Base-by-base conservation (phyloP, 768 basidiomycete species). In the Podaxis carcinomalis region DNA sequence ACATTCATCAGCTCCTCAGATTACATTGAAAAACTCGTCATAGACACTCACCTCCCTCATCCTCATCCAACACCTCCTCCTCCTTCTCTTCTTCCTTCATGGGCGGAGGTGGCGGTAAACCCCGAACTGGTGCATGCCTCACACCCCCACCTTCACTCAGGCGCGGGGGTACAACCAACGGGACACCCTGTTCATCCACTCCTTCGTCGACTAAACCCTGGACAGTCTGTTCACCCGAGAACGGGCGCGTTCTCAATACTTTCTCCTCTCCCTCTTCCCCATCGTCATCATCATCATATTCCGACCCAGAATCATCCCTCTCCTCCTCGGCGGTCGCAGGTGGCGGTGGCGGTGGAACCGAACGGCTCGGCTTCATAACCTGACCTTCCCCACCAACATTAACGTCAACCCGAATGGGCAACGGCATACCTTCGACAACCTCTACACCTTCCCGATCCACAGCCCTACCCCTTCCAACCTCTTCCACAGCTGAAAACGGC, bases 21-120 rank as follows among this genome's bases (percentile, higher is more conserved):
- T 32, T 32, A 52, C n/a, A 36, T 35, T 21, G 25, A 3, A 32
- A 57, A 35, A 39, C 19, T 25, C 35, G 42, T 10, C n/a, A 9
- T 16, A 55, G 56, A 23, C 11, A 72, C 83, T 62, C 60, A 87
- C 87, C 86, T 46, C 83, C 85, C 70, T 88, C 85, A 25, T 82
- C 80, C 35, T 88, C 87, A 68, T 85, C 81, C 54, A 87, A 69
- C 21, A 87, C 67, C 65, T 85, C 83, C 19, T 72, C 67, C 65
- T 85, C 83, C 19, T 72, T 68, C 6, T 55, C 53, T 25, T 25
- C 35, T 16, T 54, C 52, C 35, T 23, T 40, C 35, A 32, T 32
- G 32, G 68, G 61, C 49, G 68, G 60, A n/a, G 70, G 66, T 21
- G 51, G 42, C 0, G 64, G 63, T 40, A 62, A 42, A 32, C n/a